Evolutionary conservation across 1,139 yeast species (phyloP).

Genomic region (Taphrina communis): DNA sequence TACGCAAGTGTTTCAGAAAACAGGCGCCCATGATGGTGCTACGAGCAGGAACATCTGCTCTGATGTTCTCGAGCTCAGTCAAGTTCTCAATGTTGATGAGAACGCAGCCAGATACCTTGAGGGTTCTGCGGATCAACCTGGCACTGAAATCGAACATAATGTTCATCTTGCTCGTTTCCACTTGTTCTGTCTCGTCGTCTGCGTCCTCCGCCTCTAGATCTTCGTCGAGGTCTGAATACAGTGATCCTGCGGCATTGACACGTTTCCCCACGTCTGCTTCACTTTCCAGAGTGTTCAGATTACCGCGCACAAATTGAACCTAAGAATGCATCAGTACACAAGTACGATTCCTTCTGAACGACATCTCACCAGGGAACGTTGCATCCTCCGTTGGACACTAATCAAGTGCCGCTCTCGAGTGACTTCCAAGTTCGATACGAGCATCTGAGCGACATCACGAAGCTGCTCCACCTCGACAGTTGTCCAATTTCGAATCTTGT

Average conservation of each 20-base stretch:
- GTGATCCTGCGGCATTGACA: neutral
- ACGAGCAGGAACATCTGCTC: conserved; percentile 19
- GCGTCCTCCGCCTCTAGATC: conserved; percentile 32
- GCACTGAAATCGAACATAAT: conserved; percentile 30
- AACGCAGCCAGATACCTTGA: conserved; percentile 20
- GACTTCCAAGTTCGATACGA: conserved; percentile 11
- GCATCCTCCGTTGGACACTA: conserved; percentile 15
- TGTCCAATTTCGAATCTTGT: neutral
- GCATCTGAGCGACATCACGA: conserved; percentile 17
- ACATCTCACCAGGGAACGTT: conserved; percentile 16
- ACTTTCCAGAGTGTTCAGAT: neutral
- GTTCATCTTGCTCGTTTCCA: conserved; percentile 24
- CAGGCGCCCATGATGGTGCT: conserved; percentile 34
- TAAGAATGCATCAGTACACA: neutral
- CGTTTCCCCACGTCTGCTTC: neutral
- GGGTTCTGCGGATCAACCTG: conserved; percentile 16
- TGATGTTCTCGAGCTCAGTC: conserved; percentile 21
- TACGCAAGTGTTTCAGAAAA: conserved; percentile 18
- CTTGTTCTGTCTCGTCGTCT: conserved; percentile 23
- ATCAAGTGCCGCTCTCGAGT: conserved; percentile 22
- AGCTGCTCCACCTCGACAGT: conserved; percentile 9
- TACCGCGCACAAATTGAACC: conserved; percentile 32
- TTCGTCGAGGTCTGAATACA: conserved; percentile 26
- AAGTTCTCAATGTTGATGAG: conserved; percentile 24
- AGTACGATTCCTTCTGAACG: neutral